Evolutionary conservation across 352 stramenopile species (phyloP), one percentile per base, ranked within the genome.

Genomic region (Achlya hypogyna): DNA sequence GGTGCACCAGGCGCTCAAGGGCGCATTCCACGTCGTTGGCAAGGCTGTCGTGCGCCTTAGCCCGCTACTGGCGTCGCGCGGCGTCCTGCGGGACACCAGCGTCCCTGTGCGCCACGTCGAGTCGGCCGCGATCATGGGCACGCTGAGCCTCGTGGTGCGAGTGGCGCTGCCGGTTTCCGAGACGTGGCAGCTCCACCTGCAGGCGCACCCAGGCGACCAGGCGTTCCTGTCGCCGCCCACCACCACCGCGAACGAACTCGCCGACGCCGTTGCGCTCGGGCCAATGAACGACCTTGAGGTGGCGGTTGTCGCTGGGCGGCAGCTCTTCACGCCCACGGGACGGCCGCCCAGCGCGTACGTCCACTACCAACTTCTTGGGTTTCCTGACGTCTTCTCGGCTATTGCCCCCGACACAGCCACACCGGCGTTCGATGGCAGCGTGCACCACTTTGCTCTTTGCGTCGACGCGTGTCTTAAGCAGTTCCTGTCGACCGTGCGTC

Each of bases 131-230:
- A 52, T 82, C 0, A 72, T 94, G 20, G 89, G 89, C 27, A 82
- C 75, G 0, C 66, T 97, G n/a, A 82, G 91, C 53, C 69, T 97
- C 5, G 74, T 92, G 23, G 42, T 98, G 5, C 78, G 90, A 1
- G 76, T 98, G 47, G 93, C 91, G 2, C 84, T 89, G 6, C 87
- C 91, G 18, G 79, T 98, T n/a, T 87, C 77, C 0, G 91, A 98
- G 63, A 85, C 97, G 43, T 98, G 89, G 78, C 77, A 80, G 49
- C 71, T 97, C 1, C 95, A 98, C 58, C 69, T 98, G 22, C 86
- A 87, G 25, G 87, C 88, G 20, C 91, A 91, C 53, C 92, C 92
- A 12, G 32, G 22, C 0, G 54, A 64, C 18, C 34, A 20, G 4
- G 54, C 54, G 1, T 64, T 64, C 23, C 35, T 64, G 12, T 6